Percentiles rank a stretch among this genome's conserved stretches.
phyloP scores from a whole-genome alignment of 2,329 filamentous ascomycete species.

The Immersiporthe knoxdaviesiana region DNA sequence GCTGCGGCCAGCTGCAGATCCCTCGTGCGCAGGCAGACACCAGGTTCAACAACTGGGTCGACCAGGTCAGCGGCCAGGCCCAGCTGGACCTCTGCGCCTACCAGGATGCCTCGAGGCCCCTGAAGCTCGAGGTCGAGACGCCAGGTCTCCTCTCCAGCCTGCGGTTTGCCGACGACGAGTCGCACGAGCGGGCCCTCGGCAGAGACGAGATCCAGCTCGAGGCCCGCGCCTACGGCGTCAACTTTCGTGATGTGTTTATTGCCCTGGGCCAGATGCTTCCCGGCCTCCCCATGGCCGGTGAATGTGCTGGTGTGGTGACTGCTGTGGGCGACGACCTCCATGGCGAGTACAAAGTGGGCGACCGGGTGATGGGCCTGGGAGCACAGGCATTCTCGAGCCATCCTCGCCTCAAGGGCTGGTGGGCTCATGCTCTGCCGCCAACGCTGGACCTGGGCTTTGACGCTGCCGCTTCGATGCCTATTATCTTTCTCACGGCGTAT shows the following conservation, averaged over 20 bases:
- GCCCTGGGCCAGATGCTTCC: slow-evolving; percentile 40
- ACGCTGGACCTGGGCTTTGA: slow-evolving; percentile 23
- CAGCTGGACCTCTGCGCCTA: slow-evolving; percentile 6
- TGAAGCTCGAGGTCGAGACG: slow-evolving; percentile 26
- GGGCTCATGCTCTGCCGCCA: slow-evolving; percentile 23
- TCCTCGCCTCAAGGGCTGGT: slow-evolving; percentile 12
- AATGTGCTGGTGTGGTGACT: slow-evolving; percentile 39
- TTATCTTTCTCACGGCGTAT: slow-evolving; percentile 39
- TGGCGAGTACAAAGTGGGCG: slow-evolving; percentile 34
- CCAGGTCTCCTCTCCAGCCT: slow-evolving; percentile 25
- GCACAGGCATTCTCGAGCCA: slow-evolving; percentile 31
- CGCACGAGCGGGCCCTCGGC: slow-evolving; percentile 23
- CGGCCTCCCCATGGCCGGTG: slow-evolving; percentile 38
- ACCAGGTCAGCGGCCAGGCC: not conserved
- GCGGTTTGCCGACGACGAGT: slow-evolving; percentile 29
- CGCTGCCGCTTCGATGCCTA: slow-evolving; percentile 20
- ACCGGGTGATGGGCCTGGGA: slow-evolving; percentile 34
- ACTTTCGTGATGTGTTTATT: slow-evolving; percentile 44
- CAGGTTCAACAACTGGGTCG: slow-evolving; percentile 26
- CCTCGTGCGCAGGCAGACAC: slow-evolving; percentile 25
- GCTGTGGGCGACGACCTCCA: slow-evolving; percentile 37
- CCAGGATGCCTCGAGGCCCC: slow-evolving; percentile 16
- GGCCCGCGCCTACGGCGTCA: slow-evolving; percentile 36
- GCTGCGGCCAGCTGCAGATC: slow-evolving; percentile 19
- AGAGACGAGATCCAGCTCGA: slow-evolving; percentile 33